phyloP scores from a whole-genome alignment of 1,139 yeast species.

The Blastobotrys buckinghamii region DNA sequence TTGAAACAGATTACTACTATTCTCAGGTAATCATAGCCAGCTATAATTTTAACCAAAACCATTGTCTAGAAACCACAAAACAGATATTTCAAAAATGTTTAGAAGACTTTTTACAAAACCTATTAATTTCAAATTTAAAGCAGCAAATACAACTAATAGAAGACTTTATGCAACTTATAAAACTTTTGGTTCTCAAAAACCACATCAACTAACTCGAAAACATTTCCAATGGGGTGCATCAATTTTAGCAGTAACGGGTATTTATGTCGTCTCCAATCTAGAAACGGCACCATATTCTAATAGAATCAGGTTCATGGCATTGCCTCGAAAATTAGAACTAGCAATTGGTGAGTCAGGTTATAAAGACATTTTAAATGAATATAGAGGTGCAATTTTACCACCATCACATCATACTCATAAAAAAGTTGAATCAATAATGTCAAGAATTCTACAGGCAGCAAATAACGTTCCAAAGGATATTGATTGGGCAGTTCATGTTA shows the following conservation, averaged over 20 bases:
- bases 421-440: conserved; percentile 55
- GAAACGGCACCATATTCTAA: conserved; percentile 82
- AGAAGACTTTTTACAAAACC: too few species aligned
- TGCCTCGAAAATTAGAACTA: conserved; percentile 61
- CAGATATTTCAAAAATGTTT: too few species aligned
- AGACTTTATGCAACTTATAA: conserved; percentile 11
- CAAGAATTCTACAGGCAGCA: conserved; percentile 44
- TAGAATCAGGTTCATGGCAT: conserved; percentile 65
- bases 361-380: conserved; percentile 45
- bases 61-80: too few species aligned
- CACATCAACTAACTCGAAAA: conserved; percentile 3
- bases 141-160: background rate
- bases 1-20: too few species aligned
- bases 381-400: conserved; percentile 32
- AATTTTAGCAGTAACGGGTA: conserved; percentile 27
- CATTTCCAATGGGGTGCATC: conserved; percentile 28
- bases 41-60: too few species aligned
- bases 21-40: too few species aligned
- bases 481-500: conserved; percentile 80
- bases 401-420: conserved; percentile 40
- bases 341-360: conserved; percentile 67
- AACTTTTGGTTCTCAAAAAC: background rate
- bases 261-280: conserved; percentile 57
- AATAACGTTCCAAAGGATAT: conserved; percentile 22
- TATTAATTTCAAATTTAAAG: background rate